Evolutionary conservation across 2,329 filamentous ascomycete species (phyloP).

Genomic region (Monosporascus ibericus): DNA sequence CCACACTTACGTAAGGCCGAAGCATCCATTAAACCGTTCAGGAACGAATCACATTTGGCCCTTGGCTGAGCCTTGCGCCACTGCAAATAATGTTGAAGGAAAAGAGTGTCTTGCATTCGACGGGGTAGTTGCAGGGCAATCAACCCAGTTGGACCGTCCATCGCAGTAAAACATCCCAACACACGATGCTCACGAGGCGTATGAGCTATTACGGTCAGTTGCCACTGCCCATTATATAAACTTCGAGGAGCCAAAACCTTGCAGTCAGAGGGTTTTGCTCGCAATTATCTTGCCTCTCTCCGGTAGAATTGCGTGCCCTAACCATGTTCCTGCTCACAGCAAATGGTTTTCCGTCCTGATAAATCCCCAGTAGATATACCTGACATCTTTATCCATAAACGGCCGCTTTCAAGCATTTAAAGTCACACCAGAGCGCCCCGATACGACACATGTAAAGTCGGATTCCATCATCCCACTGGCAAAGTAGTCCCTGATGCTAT

Average conservation of each 20-base stretch:
- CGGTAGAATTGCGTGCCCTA: not conserved
- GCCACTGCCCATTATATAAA: conserved; percentile 5
- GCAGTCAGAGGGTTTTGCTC: not conserved
- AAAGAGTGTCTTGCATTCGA: too few species aligned
- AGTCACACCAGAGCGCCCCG: not conserved
- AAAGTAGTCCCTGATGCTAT: not conserved
- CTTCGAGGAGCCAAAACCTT: not conserved
- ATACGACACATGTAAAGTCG: not conserved
- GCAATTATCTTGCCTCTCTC: not conserved
- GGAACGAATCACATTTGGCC: too few species aligned
- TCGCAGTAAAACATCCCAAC: too few species aligned
- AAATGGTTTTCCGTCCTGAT: not conserved
- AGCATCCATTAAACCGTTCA: too few species aligned
- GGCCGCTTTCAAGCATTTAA: not conserved
- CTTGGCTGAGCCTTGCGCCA: too few species aligned
- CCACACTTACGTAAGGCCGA: too few species aligned
- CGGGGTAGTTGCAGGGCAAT: too few species aligned
- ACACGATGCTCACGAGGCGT: too few species aligned
- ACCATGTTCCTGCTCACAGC: not conserved
- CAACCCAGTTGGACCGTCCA: too few species aligned
- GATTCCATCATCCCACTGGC: not conserved
- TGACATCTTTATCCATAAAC: not conserved
- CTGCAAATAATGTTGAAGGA: too few species aligned
- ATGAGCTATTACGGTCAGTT: conserved; percentile 10
- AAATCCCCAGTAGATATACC: not conserved